Evolutionary conservation across 306 rosid species (phyloP).

Genomic region (Gastrolobium villosum): DNA sequence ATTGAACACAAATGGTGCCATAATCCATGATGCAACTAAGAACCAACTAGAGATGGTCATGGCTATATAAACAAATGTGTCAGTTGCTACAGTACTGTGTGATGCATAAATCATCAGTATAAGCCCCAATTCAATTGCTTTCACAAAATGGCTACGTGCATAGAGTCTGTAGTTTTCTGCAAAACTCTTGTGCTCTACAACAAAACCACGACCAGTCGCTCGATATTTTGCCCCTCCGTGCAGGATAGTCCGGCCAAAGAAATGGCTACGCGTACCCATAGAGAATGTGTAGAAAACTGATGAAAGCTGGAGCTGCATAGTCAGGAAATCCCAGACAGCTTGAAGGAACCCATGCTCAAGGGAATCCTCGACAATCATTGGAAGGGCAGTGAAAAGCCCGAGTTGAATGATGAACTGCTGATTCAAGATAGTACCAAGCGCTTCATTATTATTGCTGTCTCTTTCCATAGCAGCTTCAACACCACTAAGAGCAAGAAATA

Average conservation of each 20-base stretch:
- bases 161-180: conserved; percentile 91
- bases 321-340: conserved; percentile 86
- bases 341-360: conserved; percentile 87
- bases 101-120: conserved; percentile 75
- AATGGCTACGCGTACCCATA: conserved; percentile 87
- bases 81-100: conserved; percentile 66
- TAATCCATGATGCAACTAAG: conserved; percentile 78
- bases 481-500: conserved; percentile 87
- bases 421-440: conserved; percentile 71
- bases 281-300: conserved; percentile 91
- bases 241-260: conserved; percentile 83
- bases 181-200: conserved; percentile 85
- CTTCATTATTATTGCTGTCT: conserved; percentile 59
- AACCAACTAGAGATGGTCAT: conserved; percentile 90
- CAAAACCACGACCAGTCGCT: conserved; percentile 95
- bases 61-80: conserved; percentile 77
- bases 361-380: conserved; percentile 89
- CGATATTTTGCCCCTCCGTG: conserved; percentile 96
- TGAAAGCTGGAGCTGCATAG: conserved; percentile 92
- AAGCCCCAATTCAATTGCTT: conserved; percentile 87
- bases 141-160: conserved; percentile 93
- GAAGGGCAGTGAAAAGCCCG: conserved; percentile 88
- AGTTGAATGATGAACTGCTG: conserved; percentile 86
- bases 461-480: conserved; percentile 66
- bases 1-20: conserved; percentile 88